Percentiles rank a stretch among this genome's conserved stretches.
Evolutionary conservation across 2,329 filamentous ascomycete genomes (phyloP).

Genomic region (Alternaria dauci): DNA sequence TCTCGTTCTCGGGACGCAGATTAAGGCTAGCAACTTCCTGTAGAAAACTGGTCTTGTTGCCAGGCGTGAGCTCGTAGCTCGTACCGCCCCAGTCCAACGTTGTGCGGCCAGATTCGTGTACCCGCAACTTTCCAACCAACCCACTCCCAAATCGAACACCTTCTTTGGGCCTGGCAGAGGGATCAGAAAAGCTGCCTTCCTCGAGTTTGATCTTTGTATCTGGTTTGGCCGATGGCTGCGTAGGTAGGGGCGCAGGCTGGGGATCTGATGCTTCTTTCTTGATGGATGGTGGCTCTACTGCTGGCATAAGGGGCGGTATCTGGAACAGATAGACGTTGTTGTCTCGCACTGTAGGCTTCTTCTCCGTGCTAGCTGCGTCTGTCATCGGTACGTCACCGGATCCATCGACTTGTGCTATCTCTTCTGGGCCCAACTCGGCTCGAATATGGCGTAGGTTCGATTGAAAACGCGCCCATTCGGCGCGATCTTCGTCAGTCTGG

Average conservation of each 20-base stretch:
- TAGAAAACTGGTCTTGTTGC: slow-evolving; percentile 64
- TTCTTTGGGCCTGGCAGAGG: slow-evolving; percentile 20
- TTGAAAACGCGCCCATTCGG: slow-evolving; percentile 60
- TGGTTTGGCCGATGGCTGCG: slow-evolving; percentile 23
- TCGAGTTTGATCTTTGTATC: slow-evolving; percentile 43
- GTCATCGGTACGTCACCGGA: slow-evolving; percentile 55
- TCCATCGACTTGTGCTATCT: slow-evolving; percentile 42
- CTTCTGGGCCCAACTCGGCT: slow-evolving; percentile 56
- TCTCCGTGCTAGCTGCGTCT: slow-evolving; percentile 27
- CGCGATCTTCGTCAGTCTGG: slow-evolving; percentile 62
- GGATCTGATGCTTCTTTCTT: slow-evolving; percentile 40
- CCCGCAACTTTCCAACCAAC: slow-evolving; percentile 66
- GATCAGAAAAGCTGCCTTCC: slow-evolving; percentile 37
- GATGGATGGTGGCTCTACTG: slow-evolving; percentile 56
- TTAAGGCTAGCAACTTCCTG: slow-evolving; percentile 63
- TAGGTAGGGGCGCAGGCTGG: slow-evolving; percentile 20
- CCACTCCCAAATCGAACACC: slow-evolving; percentile 59
- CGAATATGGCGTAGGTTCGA: slow-evolving; percentile 57
- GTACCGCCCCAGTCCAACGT: slow-evolving; percentile 71
- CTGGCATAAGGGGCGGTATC: slow-evolving; percentile 69
- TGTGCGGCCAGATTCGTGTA: slow-evolving; percentile 68
- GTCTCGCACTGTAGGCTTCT: slow-evolving; percentile 50
- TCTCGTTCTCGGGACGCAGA: slow-evolving; percentile 45
- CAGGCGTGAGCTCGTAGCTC: slow-evolving; percentile 65
- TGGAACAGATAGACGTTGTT: slow-evolving; percentile 70